A percentile compares a stretch with the other conserved stretches of the same genome.
These are phyloP conservation scores for Herpetospermum pedunculosum DNA, from an alignment of 306 rosid genomes.

Conservation along the genomic window DNA sequence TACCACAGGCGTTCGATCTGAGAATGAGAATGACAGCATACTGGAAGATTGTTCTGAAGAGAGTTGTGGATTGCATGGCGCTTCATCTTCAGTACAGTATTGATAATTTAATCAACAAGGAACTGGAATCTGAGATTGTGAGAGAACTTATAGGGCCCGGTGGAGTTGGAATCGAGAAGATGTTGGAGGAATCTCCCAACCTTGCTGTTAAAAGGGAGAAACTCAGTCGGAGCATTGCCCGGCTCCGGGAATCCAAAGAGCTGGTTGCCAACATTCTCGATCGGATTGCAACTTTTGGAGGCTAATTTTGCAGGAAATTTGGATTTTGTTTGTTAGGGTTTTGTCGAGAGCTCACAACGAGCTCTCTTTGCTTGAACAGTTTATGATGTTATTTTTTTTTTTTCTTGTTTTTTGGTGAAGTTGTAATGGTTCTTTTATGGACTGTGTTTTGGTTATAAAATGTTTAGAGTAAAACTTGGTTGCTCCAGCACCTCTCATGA, in stretches of 20 bases:
- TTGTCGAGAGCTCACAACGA: no score
- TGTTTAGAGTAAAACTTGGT: no score
- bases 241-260: constrained; percentile 22
- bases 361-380: no score
- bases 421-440: no score
- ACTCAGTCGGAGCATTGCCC: constrained; percentile 17
- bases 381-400: no score
- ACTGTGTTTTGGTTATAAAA: no score
- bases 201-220: constrained; percentile 25
- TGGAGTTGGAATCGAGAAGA: constrained; percentile 31
- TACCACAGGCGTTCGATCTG: constrained; percentile 35
- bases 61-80: constrained; percentile 32
- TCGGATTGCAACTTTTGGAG: constrained; percentile 13
- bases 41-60: constrained; percentile 36
- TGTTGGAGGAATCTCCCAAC: constrained; percentile 34
- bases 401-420: no score
- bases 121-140: constrained; percentile 27
- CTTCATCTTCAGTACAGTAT: constrained; percentile 26
- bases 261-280: constrained; percentile 21
- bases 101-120: constrained; percentile 18
- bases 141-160: constrained; percentile 10
- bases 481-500: no score
- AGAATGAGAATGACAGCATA: constrained; percentile 36
- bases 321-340: no score
- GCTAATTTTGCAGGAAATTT: no score